Percentiles rank a stretch among this genome's conserved stretches.
These are phyloP conservation scores for Trichosporon faecale DNA, from an alignment of 1,284 basidiomycete species.

Conservation along the genomic window DNA sequence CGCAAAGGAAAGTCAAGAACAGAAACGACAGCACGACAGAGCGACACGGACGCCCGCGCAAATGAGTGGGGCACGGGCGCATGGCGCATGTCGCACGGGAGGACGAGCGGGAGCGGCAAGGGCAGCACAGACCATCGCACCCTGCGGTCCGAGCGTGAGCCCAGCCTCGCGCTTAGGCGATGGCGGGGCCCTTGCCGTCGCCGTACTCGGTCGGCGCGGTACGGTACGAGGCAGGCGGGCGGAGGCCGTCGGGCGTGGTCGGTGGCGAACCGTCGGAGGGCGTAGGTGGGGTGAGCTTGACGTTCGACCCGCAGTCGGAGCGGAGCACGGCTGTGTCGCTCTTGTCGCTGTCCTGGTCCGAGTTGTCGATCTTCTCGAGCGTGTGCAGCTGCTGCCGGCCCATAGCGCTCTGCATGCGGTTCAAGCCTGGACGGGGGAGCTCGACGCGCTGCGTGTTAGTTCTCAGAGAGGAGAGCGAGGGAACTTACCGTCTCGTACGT, in stretches of 20 bases:
- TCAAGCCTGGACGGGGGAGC: not conserved
- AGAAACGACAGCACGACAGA: not conserved
- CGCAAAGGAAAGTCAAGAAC: not conserved
- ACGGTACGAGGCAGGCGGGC: not conserved
- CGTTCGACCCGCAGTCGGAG: not conserved
- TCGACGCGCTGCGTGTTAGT: not conserved
- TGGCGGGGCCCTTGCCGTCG: not conserved
- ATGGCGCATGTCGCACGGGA: not conserved
- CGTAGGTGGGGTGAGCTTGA: not conserved
- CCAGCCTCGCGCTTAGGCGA: not conserved
- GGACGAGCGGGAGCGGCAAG: not conserved
- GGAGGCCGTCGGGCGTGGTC: not conserved
- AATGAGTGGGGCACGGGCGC: not conserved
- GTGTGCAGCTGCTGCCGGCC: not conserved
- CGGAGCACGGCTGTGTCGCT: conserved; percentile 1
- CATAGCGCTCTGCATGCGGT: not conserved
- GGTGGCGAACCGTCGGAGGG: not conserved
- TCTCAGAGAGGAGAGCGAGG: not conserved
- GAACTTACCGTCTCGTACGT: conserved; percentile 16
- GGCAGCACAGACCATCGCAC: not conserved
- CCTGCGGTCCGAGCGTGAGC: not conserved
- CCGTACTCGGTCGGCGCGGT: not conserved
- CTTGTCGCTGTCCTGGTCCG: not conserved
- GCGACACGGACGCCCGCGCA: not conserved
- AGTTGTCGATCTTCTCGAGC: not conserved